Evolutionary conservation across 2,329 filamentous ascomycete species (phyloP).

Genomic region (Apiospora hydei): DNA sequence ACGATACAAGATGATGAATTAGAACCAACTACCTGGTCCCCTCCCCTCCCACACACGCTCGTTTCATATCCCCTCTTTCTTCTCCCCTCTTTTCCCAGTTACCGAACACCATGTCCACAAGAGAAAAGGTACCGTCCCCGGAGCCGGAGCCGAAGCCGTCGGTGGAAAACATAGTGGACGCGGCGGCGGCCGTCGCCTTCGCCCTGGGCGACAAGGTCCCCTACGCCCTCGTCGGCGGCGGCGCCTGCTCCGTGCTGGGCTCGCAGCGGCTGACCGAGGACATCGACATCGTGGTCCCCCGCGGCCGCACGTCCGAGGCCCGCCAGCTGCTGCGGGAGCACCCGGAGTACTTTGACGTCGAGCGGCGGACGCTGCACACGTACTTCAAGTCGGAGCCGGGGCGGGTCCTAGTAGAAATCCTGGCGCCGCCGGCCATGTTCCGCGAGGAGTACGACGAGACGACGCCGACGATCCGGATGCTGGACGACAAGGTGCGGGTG

Average conservation of each 20-base stretch:
- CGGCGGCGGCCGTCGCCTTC: neutral
- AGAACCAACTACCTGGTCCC: neutral
- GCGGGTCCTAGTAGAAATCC: slow-evolving; percentile 22
- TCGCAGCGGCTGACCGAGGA: slow-evolving; percentile 16
- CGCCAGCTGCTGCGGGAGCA: slow-evolving; percentile 16
- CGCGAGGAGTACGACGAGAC: slow-evolving; percentile 10
- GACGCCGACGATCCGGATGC: slow-evolving; percentile 18
- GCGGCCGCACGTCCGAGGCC: slow-evolving; percentile 5
- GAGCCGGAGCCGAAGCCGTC: neutral
- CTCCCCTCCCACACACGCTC: too few species aligned
- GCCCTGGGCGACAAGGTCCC: slow-evolving; percentile 15
- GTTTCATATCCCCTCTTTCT: too few species aligned
- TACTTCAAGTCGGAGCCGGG: neutral
- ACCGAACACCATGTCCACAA: neutral
- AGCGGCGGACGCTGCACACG: slow-evolving; percentile 21
- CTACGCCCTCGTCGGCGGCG: slow-evolving; percentile 25
- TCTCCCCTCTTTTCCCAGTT: neutral
- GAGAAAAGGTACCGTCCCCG: neutral
- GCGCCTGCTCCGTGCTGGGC: slow-evolving; percentile 23
- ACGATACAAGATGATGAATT: neutral
- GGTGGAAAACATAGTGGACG: neutral
- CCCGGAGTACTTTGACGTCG: neutral
- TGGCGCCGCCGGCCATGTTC: slow-evolving; percentile 25
- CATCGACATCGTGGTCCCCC: slow-evolving; percentile 25
- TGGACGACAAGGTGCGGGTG: neutral